These are phyloP conservation scores for Sordariomycetes sp. DNA, from an alignment of 2,329 filamentous ascomycete species.

Conservation along the genomic window DNA sequence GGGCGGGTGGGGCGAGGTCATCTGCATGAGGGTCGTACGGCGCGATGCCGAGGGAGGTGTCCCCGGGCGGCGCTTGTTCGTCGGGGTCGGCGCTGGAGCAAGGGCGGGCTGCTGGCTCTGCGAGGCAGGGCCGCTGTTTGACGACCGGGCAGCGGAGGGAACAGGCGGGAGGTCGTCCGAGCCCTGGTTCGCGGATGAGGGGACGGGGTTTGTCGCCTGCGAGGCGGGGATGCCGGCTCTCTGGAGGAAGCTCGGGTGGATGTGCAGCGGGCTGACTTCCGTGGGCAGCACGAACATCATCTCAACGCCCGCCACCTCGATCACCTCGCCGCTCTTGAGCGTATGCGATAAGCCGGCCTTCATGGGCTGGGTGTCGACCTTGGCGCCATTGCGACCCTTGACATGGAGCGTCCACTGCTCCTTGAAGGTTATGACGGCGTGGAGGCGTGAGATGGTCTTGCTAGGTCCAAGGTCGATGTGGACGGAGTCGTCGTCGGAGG, in stretches of 20 bases:
- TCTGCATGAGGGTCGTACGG: conserved; percentile 5
- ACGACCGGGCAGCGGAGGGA: conserved; percentile 5
- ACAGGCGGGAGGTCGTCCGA: conserved; percentile 7
- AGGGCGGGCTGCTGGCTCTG: conserved; percentile 31
- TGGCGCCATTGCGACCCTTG: conserved; percentile 84
- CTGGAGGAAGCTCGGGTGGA: conserved; percentile 59
- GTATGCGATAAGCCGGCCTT: conserved; percentile 55
- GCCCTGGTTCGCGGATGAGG: conserved; percentile 6
- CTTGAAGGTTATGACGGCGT: conserved; percentile 64
- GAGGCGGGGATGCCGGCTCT: conserved; percentile 44
- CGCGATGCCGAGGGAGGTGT: conserved; percentile 42
- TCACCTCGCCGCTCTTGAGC: conserved; percentile 77
- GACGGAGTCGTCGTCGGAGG: conserved; percentile 37
- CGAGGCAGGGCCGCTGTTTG: conserved; percentile 13
- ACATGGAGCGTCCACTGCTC: conserved; percentile 77
- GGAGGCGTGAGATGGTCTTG: conserved; percentile 70
- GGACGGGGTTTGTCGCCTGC: background rate
- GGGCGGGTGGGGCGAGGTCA: conserved; percentile 1
- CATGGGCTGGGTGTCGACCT: conserved; percentile 64
- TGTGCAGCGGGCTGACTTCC: conserved; percentile 52
- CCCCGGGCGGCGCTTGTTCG: conserved; percentile 48
- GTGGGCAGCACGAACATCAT: conserved; percentile 98
- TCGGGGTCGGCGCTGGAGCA: conserved; percentile 48
- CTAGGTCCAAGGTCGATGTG: conserved; percentile 84
- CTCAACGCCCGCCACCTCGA: conserved; percentile 85